These are phyloP conservation scores for Aspergillus udagawae DNA, from an alignment of 2,329 filamentous ascomycete genomes.

Conservation along the genomic window DNA sequence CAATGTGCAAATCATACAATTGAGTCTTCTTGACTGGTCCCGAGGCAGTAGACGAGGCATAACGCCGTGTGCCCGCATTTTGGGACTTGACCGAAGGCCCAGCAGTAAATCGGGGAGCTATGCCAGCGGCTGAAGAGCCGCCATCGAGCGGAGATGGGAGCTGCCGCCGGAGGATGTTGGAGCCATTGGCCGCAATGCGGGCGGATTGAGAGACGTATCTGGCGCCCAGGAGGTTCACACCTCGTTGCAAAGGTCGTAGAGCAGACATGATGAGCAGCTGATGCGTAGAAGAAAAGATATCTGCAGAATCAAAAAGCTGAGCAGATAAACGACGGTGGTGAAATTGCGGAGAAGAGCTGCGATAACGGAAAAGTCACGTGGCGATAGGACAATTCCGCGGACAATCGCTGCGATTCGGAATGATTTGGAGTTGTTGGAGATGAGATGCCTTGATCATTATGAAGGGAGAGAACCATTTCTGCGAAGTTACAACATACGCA, in stretches of 20 bases:
- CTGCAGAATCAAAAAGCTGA: conserved; percentile 11
- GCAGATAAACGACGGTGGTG: conserved; percentile 9
- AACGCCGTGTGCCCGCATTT: conserved; percentile 25
- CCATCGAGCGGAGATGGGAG: conserved; percentile 26
- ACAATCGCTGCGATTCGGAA: conserved; percentile 13
- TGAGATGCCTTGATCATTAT: neutral
- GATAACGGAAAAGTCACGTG: conserved; percentile 38
- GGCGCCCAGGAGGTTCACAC: conserved; percentile 26
- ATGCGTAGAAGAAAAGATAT: conserved; percentile 1
- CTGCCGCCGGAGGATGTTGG: conserved; percentile 24
- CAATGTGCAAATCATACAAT: conserved; percentile 73
- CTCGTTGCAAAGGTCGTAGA: conserved; percentile 26
- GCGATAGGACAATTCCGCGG: conserved; percentile 28
- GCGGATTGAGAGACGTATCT: conserved; percentile 22
- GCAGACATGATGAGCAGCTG: conserved; percentile 23
- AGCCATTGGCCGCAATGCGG: conserved; percentile 30
- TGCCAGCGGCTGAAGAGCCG: conserved; percentile 16
- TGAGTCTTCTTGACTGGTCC: conserved; percentile 52
- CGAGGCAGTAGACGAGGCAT: conserved; percentile 28
- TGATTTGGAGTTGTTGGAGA: neutral
- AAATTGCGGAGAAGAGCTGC: conserved; percentile 16
- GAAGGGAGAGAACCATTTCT: neutral
- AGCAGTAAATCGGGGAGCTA: conserved; percentile 3
- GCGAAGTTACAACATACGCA: neutral
- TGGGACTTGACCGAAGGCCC: conserved; percentile 7